Evolutionary conservation across 139 green algal species (phyloP), one percentile per base, ranked within the genome.

Genomic region (Diplosphaera chodatii): DNA sequence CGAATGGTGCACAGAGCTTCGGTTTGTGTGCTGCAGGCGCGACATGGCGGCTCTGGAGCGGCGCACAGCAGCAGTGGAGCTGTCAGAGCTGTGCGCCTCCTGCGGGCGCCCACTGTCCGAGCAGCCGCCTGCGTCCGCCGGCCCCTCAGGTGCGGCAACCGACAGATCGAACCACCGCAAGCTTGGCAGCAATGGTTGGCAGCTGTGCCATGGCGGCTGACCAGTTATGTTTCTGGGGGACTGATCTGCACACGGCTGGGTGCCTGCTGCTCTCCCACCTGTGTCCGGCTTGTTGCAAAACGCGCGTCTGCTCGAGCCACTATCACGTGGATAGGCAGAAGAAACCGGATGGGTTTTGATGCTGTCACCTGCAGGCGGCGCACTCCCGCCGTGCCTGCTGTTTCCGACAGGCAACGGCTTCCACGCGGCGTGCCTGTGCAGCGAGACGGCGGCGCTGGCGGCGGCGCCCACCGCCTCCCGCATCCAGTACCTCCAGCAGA

Each of bases 361-460:
- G n/a, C n/a, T n/a, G n/a, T n/a, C n/a, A n/a, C n/a, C 74, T 48
- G 55, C 71, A 29, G 85, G 81, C 21, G 91, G 87, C 5, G 67
- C 74, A 1, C 32, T 94, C n/a, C 89, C 82, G 22, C 80, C 71
- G 27, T 87, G 92, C 69, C 95, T 86, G 70, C 59, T 94, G 2
- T 96, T 94, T 79, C 89, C 91, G 22, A 91, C 86, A 5, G 85
- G 86, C 55, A 80, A 82, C 76, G 83, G 73, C 32, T 95, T 88
- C 66, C 87, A 92, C 37, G 82, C 78, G 4, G 70, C 63, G 15
- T 94, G 89, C 71, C 78, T 87, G 23, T 81, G 78, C 4, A 72
- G 77, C 3, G 84, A 91, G 75, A 80, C 86, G 20, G 67, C 81
- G 71, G 79, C 75, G n/a, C 56, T 84, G 64, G 73, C 68, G 48